These are phyloP conservation scores for Fragilaria crotonensis DNA, from an alignment of 108 stramenopile genomes.

Conservation along the genomic window DNA sequence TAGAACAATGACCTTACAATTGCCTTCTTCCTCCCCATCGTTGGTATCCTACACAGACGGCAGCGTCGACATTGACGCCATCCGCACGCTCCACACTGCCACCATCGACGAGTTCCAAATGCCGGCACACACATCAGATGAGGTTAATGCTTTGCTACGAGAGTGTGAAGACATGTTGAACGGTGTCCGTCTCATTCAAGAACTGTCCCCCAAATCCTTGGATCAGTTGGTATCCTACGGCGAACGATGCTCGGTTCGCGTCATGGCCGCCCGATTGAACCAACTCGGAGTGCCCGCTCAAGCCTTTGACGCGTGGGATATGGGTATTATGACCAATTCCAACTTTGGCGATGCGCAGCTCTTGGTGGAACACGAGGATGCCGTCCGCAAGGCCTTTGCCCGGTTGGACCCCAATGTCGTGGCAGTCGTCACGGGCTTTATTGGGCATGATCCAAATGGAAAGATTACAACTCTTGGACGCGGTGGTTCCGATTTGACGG, in stretches of 20 bases:
- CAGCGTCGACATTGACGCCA: conserved; percentile 79
- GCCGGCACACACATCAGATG: conserved; percentile 36
- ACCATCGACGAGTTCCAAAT: conserved; percentile 75
- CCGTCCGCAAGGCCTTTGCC: conserved; percentile 53
- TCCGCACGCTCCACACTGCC: conserved; percentile 77
- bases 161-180: conserved; percentile 91
- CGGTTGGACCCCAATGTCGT: conserved; percentile 81
- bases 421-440: conserved; percentile 94
- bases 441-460: conserved; percentile 82
- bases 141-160: conserved; percentile 61
- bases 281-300: conserved; percentile 91
- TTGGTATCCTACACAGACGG: conserved; percentile 44
- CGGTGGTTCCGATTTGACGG: conserved; percentile 93
- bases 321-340: conserved; percentile 84
- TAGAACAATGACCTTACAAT: neutral
- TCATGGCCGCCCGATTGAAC: conserved; percentile 90
- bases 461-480: conserved; percentile 92
- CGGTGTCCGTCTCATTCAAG: conserved; percentile 86
- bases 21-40: neutral
- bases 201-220: conserved; percentile 79
- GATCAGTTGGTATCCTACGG: conserved; percentile 93
- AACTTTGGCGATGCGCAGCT: conserved; percentile 90
- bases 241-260: conserved; percentile 86
- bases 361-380: conserved; percentile 44
- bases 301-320: conserved; percentile 92